Evolutionary conservation across 2,329 filamentous ascomycete species (phyloP), one percentile per base, ranked within the genome.

Genomic region (Fonsecaea erecta): DNA sequence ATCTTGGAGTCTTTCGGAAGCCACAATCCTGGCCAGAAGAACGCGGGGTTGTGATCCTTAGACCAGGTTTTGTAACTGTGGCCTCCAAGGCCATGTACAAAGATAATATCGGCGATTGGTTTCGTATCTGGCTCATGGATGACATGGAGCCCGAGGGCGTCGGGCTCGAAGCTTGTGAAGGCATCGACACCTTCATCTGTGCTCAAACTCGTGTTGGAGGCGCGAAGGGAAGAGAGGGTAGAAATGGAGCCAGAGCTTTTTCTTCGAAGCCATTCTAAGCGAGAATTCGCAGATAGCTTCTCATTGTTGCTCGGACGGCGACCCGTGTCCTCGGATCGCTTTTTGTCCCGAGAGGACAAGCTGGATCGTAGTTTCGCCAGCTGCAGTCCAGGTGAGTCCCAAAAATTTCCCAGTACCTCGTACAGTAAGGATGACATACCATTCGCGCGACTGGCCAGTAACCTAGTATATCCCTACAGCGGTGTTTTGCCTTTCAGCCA

Each of bases 11-110:
- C 74, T 8, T 65, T 55, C 18, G 76, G 76, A 0, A 81, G 75
- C 76, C 77, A 82, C 32, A 71, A 59, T 0, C 55, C 52, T 14
- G 80, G 80, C 80, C 80, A 82, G 65, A 78, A 82, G 11, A 59
- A 56, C 2, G 60, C 48, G 6, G n/a, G 28, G 26, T 68, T 34
- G 26, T 56, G 52, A 16, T 67, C 30, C 7, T 66, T 73, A 6
- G 74, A 73, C 80, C 81, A 82, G 64, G 80, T 81, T 62, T 77
- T 76, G 1, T 73, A 70, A 5, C 78, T 77, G 30, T 73, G 70
- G 4, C 79, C 78, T 2, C 77, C 76, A 3, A 80, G 73, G 4
- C 78, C 78, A 68, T 81, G 78, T 7, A 81, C 72, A 56, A 79
- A 80, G 40, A 68, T 57, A 8, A 68, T 59, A 53, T 68, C 66